phyloP scores from a whole-genome alignment of 2,329 filamentous ascomycete genomes.

The Paecilomyces niveus region DNA sequence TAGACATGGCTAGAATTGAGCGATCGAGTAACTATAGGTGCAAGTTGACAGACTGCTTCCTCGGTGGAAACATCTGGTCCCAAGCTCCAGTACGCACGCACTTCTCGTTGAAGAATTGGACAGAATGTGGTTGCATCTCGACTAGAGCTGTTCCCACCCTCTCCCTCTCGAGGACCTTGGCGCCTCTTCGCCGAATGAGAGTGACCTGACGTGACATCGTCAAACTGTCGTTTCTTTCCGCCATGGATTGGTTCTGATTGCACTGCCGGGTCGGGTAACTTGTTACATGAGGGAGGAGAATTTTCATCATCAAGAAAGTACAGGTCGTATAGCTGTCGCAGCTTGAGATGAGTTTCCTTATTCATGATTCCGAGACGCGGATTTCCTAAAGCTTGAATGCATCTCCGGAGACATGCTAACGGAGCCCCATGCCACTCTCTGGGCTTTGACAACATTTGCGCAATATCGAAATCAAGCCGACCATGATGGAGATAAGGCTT shows the following conservation, averaged over 20 bases:
- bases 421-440: slow-evolving; percentile 7
- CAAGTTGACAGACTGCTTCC: background rate
- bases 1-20: no score
- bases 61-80: background rate
- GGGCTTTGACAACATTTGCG: slow-evolving; percentile 1
- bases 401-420: slow-evolving; percentile 5
- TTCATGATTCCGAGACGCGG: background rate
- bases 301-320: background rate
- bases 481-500: slow-evolving; percentile 4
- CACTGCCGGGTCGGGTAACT: background rate
- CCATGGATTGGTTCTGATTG: no score
- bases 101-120: background rate
- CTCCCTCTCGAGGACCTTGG: background rate
- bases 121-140: no score
- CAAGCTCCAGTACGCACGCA: background rate
- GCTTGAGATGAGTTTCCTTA: no score
- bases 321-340: background rate
- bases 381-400: slow-evolving; percentile 4
- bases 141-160: background rate
- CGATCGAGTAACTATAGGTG: no score
- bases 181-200: no score
- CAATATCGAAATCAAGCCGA: slow-evolving; percentile 1
- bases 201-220: background rate
- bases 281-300: background rate
- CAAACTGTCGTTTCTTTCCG: background rate